Percentiles rank a stretch among this genome's conserved stretches.
These are phyloP conservation scores for Gastrolobium villosum DNA, from an alignment of 306 rosid genomes.

Conservation along the genomic window DNA sequence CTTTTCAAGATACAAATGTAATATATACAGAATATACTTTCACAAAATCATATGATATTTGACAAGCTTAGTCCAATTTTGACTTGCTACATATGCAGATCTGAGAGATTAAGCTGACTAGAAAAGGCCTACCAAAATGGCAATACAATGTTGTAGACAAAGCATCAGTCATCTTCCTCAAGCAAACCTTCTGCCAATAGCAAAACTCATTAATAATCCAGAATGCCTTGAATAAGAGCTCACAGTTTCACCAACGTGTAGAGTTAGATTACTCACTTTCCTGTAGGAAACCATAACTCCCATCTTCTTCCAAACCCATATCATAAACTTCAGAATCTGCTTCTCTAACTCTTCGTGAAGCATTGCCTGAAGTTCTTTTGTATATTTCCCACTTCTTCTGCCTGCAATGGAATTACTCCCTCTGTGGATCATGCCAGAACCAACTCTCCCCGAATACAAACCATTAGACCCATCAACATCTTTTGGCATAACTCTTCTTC, in stretches of 20 bases:
- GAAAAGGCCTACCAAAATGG: slow-evolving; percentile 11
- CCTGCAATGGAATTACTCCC: slow-evolving; percentile 32
- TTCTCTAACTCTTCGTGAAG: slow-evolving; percentile 46
- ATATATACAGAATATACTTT: slow-evolving; percentile 44
- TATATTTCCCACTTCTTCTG: slow-evolving; percentile 40
- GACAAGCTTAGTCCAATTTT: neutral
- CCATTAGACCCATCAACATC: slow-evolving; percentile 52
- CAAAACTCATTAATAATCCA: slow-evolving; percentile 26
- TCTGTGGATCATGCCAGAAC: slow-evolving; percentile 58
- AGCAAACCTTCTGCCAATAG: slow-evolving; percentile 24
- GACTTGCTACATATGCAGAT: slow-evolving; percentile 7
- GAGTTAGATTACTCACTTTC: slow-evolving; percentile 51
- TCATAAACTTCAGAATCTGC: slow-evolving; percentile 67
- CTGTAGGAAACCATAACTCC: slow-evolving; percentile 61
- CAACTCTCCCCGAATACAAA: slow-evolving; percentile 51
- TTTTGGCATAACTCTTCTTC: slow-evolving; percentile 51
- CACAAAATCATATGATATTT: neutral
- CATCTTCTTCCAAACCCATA: slow-evolving; percentile 82
- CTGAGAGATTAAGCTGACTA: slow-evolving; percentile 3
- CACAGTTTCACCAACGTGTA: slow-evolving; percentile 8
- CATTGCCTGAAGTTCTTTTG: slow-evolving; percentile 42
- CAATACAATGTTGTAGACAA: slow-evolving; percentile 16
- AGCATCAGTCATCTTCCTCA: slow-evolving; percentile 23
- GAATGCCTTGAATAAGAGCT: slow-evolving; percentile 24
- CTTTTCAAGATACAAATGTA: slow-evolving; percentile 34